Percentiles rank a stretch among this genome's conserved stretches.
Conservation (phyloP, 2,329 filamentous ascomycete genomes). For the Claviceps monticola region DNA sequence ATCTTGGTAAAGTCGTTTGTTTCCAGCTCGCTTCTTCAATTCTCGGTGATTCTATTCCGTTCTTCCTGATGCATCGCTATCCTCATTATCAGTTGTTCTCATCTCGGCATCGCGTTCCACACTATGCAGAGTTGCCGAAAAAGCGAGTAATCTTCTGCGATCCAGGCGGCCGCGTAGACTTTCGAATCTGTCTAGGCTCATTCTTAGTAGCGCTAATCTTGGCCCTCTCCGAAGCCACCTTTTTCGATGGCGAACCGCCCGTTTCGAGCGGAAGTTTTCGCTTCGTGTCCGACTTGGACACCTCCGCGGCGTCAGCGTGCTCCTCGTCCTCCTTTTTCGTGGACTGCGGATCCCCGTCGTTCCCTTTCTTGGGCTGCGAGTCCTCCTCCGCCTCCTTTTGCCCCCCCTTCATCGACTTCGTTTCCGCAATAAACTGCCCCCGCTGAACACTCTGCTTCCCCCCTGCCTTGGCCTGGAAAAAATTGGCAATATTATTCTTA, state of each 20-base stretch:
- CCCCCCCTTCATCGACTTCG: not conserved
- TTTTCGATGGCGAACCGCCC: conserved; percentile 14
- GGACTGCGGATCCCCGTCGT: not conserved
- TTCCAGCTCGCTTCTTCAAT: too few relatives aligned
- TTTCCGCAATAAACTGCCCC: too few relatives aligned
- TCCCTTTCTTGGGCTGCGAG: not conserved
- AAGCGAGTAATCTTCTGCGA: conserved; percentile 67
- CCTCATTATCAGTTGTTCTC: not conserved
- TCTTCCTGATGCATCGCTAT: not conserved
- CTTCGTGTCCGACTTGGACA: conserved; percentile 6
- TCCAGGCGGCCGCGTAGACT: conserved; percentile 47
- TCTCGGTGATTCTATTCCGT: too few relatives aligned
- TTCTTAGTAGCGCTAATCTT: conserved; percentile 31
- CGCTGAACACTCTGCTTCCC: not conserved
- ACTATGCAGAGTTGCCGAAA: conserved; percentile 45
- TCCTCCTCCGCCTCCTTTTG: conserved; percentile 11
- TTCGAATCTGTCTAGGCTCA: conserved; percentile 40
- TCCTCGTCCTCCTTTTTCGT: not conserved
- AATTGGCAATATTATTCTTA: conserved; percentile 87
- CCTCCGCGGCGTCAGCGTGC: not conserved
- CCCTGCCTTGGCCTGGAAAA: conserved; percentile 51
- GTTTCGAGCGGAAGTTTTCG: conserved; percentile 13
- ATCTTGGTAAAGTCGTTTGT: too few relatives aligned
- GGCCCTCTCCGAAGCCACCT: conserved; percentile 10
- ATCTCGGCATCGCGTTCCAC: not conserved